These are phyloP conservation scores for Tulasnella sp. DNA, from an alignment of 768 basidiomycete species.

Conservation along the genomic window DNA sequence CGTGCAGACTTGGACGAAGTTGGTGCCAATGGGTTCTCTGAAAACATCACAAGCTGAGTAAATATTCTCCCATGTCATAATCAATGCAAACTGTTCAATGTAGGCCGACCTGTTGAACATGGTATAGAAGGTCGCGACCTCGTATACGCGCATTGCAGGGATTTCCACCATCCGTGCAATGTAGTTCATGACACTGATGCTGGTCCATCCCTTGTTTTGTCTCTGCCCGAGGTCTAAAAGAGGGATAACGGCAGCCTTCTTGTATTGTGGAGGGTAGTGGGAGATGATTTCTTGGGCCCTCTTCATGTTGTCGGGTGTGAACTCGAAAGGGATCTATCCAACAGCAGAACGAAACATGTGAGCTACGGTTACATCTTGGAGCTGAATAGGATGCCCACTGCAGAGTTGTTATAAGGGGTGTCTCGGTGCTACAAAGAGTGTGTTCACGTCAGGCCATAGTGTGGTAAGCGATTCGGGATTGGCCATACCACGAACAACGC, in stretches of 20 bases:
- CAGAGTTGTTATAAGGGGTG: conserved; percentile 87
- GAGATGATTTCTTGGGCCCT: conserved; percentile 81
- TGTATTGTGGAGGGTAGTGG: conserved; percentile 93
- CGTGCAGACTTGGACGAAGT: conserved; percentile 97
- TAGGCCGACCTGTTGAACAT: conserved; percentile 89
- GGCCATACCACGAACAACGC: conserved; percentile 74
- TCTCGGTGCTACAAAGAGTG: conserved; percentile 72
- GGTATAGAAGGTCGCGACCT: conserved; percentile 98
- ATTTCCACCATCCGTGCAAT: conserved; percentile 88
- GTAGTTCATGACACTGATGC: conserved; percentile 98
- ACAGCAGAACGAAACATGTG: background rate
- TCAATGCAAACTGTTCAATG: background rate
- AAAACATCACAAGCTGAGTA: too few species aligned
- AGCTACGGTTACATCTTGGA: background rate
- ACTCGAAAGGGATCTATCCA: conserved; percentile 81
- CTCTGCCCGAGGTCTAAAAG: conserved; percentile 92
- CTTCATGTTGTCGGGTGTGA: conserved; percentile 69
- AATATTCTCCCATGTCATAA: background rate
- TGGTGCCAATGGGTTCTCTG: conserved; percentile 85
- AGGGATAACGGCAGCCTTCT: conserved; percentile 96
- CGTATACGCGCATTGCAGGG: conserved; percentile 98
- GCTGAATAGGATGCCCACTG: conserved; percentile 34
- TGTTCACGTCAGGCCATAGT: conserved; percentile 4
- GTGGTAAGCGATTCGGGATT: background rate
- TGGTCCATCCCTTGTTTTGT: conserved; percentile 98